Conservation (phyloP, 2,329 filamentous ascomycete species). For the Metarhizium robertsii region DNA sequence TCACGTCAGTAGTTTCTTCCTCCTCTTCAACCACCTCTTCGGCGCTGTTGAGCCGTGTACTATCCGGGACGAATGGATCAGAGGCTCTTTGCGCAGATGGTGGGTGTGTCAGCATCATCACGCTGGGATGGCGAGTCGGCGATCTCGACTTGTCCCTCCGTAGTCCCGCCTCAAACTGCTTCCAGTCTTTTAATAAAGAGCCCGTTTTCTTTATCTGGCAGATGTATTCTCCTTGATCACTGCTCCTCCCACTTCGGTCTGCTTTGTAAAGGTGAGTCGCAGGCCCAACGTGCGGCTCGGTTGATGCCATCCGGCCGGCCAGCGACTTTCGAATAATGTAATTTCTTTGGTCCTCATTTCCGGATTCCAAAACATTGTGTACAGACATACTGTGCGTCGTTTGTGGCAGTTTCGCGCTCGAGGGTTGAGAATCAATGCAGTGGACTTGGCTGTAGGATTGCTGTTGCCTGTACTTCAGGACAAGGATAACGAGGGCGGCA, state of each 20-base stretch:
- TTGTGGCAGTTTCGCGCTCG: not conserved
- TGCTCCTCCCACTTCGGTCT: not conserved
- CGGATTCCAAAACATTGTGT: conserved; percentile 8
- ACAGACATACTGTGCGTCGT: not conserved
- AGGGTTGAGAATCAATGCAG: conserved; percentile 1
- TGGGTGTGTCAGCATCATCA: conserved; percentile 5
- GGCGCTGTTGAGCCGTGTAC: not conserved
- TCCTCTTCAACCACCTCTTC: not conserved
- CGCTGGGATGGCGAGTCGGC: conserved; percentile 19
- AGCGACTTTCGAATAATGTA: conserved; percentile 36
- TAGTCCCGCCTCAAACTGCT: conserved; percentile 28
- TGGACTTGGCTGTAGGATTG: not conserved
- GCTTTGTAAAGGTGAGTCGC: not conserved
- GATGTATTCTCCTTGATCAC: not conserved
- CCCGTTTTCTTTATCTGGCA: conserved; percentile 2
- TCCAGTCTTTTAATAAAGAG: conserved; percentile 24
- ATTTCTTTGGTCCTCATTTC: conserved; percentile 28
- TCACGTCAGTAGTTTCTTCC: too few relatives aligned
- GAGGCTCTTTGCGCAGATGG: not conserved
- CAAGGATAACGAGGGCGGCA: not conserved
- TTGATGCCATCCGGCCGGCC: conserved; percentile 19
- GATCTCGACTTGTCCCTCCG: conserved; percentile 19
- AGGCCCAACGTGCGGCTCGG: not conserved
- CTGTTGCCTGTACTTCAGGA: not conserved
- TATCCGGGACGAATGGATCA: not conserved